A percentile compares a stretch with the other conserved stretches of the same genome.
Conservation (phyloP, 805 yeast species). For the Wickerhamomyces rabaulensis region DNA sequence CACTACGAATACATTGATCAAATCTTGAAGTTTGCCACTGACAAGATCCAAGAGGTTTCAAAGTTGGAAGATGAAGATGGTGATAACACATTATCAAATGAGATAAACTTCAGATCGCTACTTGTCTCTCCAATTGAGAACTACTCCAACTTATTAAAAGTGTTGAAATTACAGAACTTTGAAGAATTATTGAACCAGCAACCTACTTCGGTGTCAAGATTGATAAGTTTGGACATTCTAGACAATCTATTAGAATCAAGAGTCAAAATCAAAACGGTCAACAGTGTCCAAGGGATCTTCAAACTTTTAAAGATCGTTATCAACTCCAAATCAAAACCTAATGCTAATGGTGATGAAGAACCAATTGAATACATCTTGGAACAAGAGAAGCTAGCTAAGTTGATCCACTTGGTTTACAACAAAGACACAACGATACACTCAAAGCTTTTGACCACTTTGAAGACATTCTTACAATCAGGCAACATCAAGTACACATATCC, state of each 20-base stretch:
- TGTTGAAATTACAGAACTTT: slow-evolving; percentile 42
- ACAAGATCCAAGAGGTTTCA: slow-evolving; percentile 32
- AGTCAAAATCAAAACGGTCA: slow-evolving; percentile 33
- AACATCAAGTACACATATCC: slow-evolving; percentile 59
- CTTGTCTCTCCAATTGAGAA: slow-evolving; percentile 44
- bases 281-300: slow-evolving; percentile 54
- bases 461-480: slow-evolving; percentile 52
- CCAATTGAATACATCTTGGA: slow-evolving; percentile 34
- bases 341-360: slow-evolving; percentile 19
- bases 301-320: slow-evolving; percentile 54
- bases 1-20: slow-evolving; percentile 55
- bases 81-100: slow-evolving; percentile 12
- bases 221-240: slow-evolving; percentile 57
- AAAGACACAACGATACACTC: slow-evolving; percentile 40
- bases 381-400: slow-evolving; percentile 63
- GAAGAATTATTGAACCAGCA: slow-evolving; percentile 50
- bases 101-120: slow-evolving; percentile 39
- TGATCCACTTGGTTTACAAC: slow-evolving; percentile 58
- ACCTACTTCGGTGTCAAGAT: slow-evolving; percentile 44
- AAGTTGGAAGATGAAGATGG: slow-evolving; percentile 17
- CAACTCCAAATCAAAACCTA: slow-evolving; percentile 20
- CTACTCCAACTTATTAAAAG: slow-evolving; percentile 27
- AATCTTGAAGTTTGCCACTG: slow-evolving; percentile 50
- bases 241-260: slow-evolving; percentile 43
- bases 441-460: slow-evolving; percentile 39